These are phyloP conservation scores for Byssoonygena ceratinophila DNA, from an alignment of 2,329 filamentous ascomycete species.

Conservation along the genomic window DNA sequence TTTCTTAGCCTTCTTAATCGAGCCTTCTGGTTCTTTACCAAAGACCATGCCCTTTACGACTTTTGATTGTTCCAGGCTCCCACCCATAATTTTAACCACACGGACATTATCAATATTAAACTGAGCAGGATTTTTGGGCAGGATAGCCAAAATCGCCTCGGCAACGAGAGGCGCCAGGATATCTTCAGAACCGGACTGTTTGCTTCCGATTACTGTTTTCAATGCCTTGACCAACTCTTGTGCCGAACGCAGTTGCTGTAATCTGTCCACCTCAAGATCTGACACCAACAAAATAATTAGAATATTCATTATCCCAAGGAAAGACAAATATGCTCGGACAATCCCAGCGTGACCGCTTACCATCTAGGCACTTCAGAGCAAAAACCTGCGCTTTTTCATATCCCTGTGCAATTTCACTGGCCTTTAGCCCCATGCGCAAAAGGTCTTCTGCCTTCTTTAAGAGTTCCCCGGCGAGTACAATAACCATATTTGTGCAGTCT, in stretches of 20 bases:
- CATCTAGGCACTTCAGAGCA: slow-evolving; percentile 72
- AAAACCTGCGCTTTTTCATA: slow-evolving; percentile 92
- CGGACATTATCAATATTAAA: slow-evolving; percentile 99
- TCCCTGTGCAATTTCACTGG: slow-evolving; percentile 90
- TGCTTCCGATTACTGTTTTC: slow-evolving; percentile 87
- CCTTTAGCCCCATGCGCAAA: slow-evolving; percentile 92
- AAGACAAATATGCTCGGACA: background rate
- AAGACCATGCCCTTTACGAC: slow-evolving; percentile 99
- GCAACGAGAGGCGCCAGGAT: slow-evolving; percentile 77
- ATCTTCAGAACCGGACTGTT: slow-evolving; percentile 90
- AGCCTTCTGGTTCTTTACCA: slow-evolving; percentile 83
- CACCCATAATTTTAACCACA: slow-evolving; percentile 99
- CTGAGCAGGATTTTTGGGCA: slow-evolving; percentile 88
- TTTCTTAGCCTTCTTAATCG: slow-evolving; percentile 78
- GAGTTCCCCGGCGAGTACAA: slow-evolving; percentile 87
- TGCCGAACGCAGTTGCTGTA: slow-evolving; percentile 69
- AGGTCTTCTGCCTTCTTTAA: slow-evolving; percentile 95
- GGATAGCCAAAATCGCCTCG: slow-evolving; percentile 70
- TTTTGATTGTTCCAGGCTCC: slow-evolving; percentile 81
- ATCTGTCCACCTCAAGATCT: slow-evolving; percentile 82
- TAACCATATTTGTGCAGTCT: slow-evolving; percentile 95
- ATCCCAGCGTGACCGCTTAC: slow-evolving; percentile 33
- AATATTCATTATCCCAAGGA: background rate
- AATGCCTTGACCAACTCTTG: slow-evolving; percentile 89
- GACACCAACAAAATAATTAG: slow-evolving; percentile 2